Conservation (phyloP, 163 green algal species). For the Chlorella variabilis region DNA sequence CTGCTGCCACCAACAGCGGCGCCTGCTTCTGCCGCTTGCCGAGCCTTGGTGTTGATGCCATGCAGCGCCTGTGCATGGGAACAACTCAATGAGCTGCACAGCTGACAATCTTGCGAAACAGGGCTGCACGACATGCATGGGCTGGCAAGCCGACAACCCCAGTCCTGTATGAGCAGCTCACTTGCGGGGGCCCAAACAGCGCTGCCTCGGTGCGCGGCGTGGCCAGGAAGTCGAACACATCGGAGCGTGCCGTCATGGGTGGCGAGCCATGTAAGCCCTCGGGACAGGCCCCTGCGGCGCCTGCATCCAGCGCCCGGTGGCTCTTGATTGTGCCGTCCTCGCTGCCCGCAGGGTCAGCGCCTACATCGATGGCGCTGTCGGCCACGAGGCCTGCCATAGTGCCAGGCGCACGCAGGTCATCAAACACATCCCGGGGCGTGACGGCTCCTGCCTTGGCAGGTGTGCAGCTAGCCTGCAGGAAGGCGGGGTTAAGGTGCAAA, state of each 20-base stretch:
- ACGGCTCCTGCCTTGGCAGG: neutral
- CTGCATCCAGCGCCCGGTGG: neutral
- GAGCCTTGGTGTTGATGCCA: neutral
- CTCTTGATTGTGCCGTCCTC: neutral
- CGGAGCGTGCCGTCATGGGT: neutral
- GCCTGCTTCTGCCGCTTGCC: neutral
- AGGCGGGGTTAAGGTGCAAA: too few relatives aligned
- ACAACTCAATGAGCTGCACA: too few relatives aligned
- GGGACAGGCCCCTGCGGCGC: neutral
- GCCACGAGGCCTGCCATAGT: neutral
- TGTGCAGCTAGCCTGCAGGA: neutral
- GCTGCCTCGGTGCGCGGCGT: constrained; percentile 2
- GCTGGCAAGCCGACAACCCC: too few relatives aligned
- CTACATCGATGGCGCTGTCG: constrained; percentile 1
- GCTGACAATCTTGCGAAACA: too few relatives aligned
- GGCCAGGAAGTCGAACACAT: constrained; percentile 17
- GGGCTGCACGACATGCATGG: too few relatives aligned
- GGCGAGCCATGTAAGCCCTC: neutral
- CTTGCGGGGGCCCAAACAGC: constrained; percentile 10
- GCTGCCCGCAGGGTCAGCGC: neutral
- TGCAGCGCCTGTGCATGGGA: neutral
- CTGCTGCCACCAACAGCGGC: neutral
- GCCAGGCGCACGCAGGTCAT: constrained; percentile 19
- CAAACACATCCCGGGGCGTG: constrained; percentile 35
- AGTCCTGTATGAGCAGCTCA: too few relatives aligned